Evolutionary conservation across 1,284 basidiomycete species (phyloP), one percentile per base, ranked within the genome.

Genomic region (Trametes versicolor): DNA sequence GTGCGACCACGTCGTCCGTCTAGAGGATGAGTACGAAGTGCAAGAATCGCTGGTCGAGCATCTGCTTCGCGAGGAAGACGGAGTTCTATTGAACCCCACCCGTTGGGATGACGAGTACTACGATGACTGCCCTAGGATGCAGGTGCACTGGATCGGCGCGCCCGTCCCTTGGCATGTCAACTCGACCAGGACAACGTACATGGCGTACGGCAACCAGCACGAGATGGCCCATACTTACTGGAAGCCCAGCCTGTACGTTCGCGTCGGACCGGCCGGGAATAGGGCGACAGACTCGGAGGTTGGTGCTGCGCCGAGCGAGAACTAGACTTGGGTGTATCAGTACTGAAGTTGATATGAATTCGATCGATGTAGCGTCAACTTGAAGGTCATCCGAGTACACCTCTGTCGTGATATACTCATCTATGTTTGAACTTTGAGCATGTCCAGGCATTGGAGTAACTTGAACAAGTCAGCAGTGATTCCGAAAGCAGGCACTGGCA

Each of bases 151-250:
- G 71, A 68, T 71, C 9, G 19, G 37, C 45, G 68, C 65, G 7
- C 45, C 55, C 23, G 12, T 37, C 9, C 62, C 64, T 8, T 57
- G 54, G 45, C 3, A 5, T 1, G 29, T 47, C 34, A 70, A 63
- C 54, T 19, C 29, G 2, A 13, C 43, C 17, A 57, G 68, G 62
- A 45, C n/a, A 4, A 43, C 58, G 10, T 71, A 61, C 58, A 55
- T 68, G 21, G 63, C 60, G n/a, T 67, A 72, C 47, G 72, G 72
- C 10, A 73, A 72, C 52, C 29, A 72, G 37, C 53, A 68, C 8
- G 9, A 36, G 4, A 1, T 71, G 8, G 62, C 23, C 2, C 54
- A 61, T 32, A 62, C 60, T 29, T 73, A 73, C 43, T 67, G 66
- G 53, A 56, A 65, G 29, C n/a, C 72, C 17, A 66, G 66, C 36